These are phyloP conservation scores for Fusarium longipes DNA, from an alignment of 2,329 filamentous ascomycete genomes.

Conservation along the genomic window DNA sequence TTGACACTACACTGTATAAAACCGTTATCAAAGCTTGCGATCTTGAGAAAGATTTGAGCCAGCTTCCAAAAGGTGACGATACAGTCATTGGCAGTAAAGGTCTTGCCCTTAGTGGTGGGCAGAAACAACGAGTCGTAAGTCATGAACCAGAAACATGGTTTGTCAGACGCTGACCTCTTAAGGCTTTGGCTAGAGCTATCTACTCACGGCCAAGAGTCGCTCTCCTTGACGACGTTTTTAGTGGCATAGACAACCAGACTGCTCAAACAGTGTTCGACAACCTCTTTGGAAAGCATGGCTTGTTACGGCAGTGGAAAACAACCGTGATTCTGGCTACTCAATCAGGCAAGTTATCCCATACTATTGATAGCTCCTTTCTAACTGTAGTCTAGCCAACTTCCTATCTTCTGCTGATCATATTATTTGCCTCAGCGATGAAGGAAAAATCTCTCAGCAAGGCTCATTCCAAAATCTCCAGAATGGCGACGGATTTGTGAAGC, in stretches of 20 bases:
- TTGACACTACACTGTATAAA: slow-evolving; percentile 44
- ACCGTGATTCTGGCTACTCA: slow-evolving; percentile 55
- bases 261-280: slow-evolving; percentile 48
- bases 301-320: slow-evolving; percentile 46
- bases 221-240: slow-evolving; percentile 55
- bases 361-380: not conserved
- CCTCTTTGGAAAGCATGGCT: slow-evolving; percentile 44
- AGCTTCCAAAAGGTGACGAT: slow-evolving; percentile 51
- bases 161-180: not conserved
- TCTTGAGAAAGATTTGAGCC: slow-evolving; percentile 49
- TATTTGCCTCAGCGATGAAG: slow-evolving; percentile 32
- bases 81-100: slow-evolving; percentile 59
- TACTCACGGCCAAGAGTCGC: slow-evolving; percentile 50
- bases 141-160: not conserved
- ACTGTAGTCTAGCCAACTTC: slow-evolving; percentile 46
- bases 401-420: slow-evolving; percentile 43
- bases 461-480: slow-evolving; percentile 37
- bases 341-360: slow-evolving; percentile 28
- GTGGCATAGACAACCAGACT: slow-evolving; percentile 53
- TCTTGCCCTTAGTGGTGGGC: slow-evolving; percentile 59
- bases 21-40: slow-evolving; percentile 47
- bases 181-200: slow-evolving; percentile 54
- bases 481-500: slow-evolving; percentile 20
- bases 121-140: slow-evolving; percentile 57
- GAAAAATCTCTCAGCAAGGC: slow-evolving; percentile 49